These are phyloP conservation scores for Colletotrichum sp. DNA, from an alignment of 2,329 filamentous ascomycete genomes.

Conservation along the genomic window DNA sequence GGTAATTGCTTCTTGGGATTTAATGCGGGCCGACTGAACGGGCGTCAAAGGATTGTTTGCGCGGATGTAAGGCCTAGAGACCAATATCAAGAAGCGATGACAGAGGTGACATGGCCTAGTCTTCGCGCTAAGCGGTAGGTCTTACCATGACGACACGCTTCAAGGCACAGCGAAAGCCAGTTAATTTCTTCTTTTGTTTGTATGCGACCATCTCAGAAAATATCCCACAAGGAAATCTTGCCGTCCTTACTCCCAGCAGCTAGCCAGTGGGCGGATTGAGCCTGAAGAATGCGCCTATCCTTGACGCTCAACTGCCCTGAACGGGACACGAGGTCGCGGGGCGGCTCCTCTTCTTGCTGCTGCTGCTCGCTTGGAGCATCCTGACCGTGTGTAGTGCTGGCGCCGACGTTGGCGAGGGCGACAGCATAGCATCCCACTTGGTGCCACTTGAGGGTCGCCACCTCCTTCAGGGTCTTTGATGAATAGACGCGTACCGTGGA, in stretches of 20 bases:
- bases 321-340: slow-evolving; percentile 4
- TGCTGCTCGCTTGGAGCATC: background rate
- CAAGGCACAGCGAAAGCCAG: background rate
- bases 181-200: background rate
- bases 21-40: background rate
- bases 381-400: background rate
- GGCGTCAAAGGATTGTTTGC: too few species aligned
- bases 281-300: slow-evolving; percentile 66
- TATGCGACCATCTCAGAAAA: slow-evolving; percentile 65
- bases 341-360: background rate
- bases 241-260: slow-evolving; percentile 93
- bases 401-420: slow-evolving; percentile 64
- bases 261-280: slow-evolving; percentile 82
- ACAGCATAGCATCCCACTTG: slow-evolving; percentile 84
- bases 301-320: slow-evolving; percentile 55
- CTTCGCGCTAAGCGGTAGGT: slow-evolving; percentile 4
- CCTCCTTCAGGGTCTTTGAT: slow-evolving; percentile 78
- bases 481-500: slow-evolving; percentile 81
- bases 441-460: slow-evolving; percentile 96
- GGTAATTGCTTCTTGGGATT: background rate
- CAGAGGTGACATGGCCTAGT: background rate
- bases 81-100: background rate
- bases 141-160: background rate
- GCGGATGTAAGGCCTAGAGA: background rate
- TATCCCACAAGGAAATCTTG: slow-evolving; percentile 93